Base-by-base conservation (phyloP, 306 rosid genomes). In the Pueraria montana region DNA sequence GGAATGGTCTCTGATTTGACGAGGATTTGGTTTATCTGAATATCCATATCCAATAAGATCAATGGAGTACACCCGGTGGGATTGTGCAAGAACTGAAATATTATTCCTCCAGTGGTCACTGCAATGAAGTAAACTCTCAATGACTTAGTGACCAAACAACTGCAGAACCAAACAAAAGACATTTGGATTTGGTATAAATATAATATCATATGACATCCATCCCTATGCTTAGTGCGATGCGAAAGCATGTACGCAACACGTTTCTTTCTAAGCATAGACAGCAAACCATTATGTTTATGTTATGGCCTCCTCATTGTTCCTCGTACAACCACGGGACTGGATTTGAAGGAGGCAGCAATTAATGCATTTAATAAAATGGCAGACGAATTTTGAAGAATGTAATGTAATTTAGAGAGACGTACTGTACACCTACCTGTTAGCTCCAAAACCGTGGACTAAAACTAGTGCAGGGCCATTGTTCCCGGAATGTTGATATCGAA, bases 21-120 rank as follows among this genome's bases (percentile, higher is more conserved):
- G 91, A 84, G 98, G 99, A 76, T 91, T 90, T 72, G 99, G 99
- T 80, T 93, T 95, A 88, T 93, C 98, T 0, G 99, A 95, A 85
- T 91, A 95, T 87, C 99, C 99, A 83, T 95, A 95, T 77, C 99
- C 99, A 84, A 95, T 89, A 70, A 95, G 99, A 91, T 95, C 99
- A 69, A 95, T 83, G 12, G 99, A 78, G 80, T 87, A 95, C 34
- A 93, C 99, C 86, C 93, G 89, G 70, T 95, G 93, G 20, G 90
- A 87, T 87, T 87, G 87, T 65, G 93, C 94, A 74, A 95, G 97
- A 81, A 71, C 88, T 40, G 92, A 82, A 79, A 92, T 86, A 48
- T 95, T 95, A 87, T 95, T 93, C 86, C 97, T 89, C 99, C 99
- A 93, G 72, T 93, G 99, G 72, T 95, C 98, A 89, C 99, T 95